Evolutionary conservation across 2,329 filamentous ascomycete species (phyloP).

Genomic region (Akanthomyces lecanii): DNA sequence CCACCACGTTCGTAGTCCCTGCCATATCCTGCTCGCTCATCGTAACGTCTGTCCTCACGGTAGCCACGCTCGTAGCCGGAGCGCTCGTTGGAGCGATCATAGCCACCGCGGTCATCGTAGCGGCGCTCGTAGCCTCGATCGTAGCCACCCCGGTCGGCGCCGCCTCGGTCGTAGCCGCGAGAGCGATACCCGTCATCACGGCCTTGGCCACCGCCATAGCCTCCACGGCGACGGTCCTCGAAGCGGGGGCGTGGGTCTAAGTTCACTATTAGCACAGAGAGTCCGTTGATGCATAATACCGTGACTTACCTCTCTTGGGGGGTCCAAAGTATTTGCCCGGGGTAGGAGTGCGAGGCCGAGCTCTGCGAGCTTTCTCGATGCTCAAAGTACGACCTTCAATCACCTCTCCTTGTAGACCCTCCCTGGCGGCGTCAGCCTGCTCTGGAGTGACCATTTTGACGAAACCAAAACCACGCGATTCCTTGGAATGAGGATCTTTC

Average conservation of each 20-base stretch:
- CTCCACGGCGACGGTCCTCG: constrained; percentile 62
- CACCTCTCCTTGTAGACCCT: constrained; percentile 89
- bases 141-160: constrained; percentile 37
- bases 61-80: constrained; percentile 37
- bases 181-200: constrained; percentile 47
- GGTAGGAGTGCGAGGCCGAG: constrained; percentile 89
- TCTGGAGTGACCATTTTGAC: constrained; percentile 98
- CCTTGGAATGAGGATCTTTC: constrained; percentile 96
- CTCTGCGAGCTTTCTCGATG: constrained; percentile 97
- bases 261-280: constrained; percentile 6
- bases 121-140: constrained; percentile 37
- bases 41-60: constrained; percentile 22
- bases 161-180: constrained; percentile 39
- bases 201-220: constrained; percentile 52
- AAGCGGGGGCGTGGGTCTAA: constrained; percentile 41
- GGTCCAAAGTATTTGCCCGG: constrained; percentile 99
- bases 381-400: constrained; percentile 94
- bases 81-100: constrained; percentile 37
- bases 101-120: constrained; percentile 26
- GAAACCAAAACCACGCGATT: constrained; percentile 97
- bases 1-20: constrained; percentile 53
- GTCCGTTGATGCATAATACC: not conserved
- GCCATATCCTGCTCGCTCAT: constrained; percentile 40
- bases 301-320: constrained; percentile 82
- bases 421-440: constrained; percentile 93